Conservation (phyloP, 345 rosid species). For the Populus alba region DNA sequence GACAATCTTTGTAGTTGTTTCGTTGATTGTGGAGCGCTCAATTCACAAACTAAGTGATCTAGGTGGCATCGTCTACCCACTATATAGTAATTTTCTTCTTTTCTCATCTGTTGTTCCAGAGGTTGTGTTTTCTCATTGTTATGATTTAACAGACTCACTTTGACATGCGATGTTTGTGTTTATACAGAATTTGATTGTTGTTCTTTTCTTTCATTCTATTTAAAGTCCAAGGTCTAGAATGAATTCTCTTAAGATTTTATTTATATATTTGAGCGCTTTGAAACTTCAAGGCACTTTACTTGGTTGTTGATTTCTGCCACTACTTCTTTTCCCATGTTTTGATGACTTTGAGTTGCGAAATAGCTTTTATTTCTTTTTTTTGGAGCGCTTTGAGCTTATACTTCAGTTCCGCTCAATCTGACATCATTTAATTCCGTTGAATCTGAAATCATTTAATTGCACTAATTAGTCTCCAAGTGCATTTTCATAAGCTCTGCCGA, state of each 20-base stretch:
- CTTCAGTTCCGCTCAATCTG: no score
- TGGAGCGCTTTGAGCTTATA: neutral
- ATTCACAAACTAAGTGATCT: slow-evolving; percentile 72
- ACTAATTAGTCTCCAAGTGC: no score
- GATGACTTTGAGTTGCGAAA: neutral
- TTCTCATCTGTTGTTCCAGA: neutral
- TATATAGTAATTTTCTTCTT: neutral
- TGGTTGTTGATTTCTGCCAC: neutral
- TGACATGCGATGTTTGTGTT: no score
- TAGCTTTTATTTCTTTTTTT: neutral
- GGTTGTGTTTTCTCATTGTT: neutral
- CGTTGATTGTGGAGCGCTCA: slow-evolving; percentile 79
- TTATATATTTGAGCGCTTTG: neutral
- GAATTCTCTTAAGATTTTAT: neutral
- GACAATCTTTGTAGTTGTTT: slow-evolving; percentile 77
- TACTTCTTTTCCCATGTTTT: neutral
- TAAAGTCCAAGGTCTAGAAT: neutral
- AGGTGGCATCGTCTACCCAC: slow-evolving; percentile 26
- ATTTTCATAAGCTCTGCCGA: no score
- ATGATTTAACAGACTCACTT: neutral
- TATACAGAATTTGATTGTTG: neutral
- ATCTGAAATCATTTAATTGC: no score
- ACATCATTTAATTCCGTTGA: no score
- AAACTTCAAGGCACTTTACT: neutral
- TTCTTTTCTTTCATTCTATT: neutral